These are phyloP conservation scores for Verticillium isaacii DNA, from an alignment of 2,329 filamentous ascomycete genomes.

Conservation along the genomic window DNA sequence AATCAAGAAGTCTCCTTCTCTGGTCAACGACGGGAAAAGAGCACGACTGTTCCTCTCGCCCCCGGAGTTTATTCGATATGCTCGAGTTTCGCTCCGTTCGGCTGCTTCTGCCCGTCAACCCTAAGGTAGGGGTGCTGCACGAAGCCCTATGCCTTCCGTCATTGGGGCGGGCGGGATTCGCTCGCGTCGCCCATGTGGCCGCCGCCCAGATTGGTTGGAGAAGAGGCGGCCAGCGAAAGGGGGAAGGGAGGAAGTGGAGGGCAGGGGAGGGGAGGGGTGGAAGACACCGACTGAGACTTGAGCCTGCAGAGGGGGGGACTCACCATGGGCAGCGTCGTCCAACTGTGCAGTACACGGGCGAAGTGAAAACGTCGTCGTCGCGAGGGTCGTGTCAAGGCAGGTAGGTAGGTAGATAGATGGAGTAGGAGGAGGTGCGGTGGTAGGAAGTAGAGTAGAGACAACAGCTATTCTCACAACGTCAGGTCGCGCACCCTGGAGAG, in stretches of 20 bases:
- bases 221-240: not conserved
- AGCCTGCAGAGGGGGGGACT: slow-evolving; percentile 3
- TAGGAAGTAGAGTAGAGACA: not conserved
- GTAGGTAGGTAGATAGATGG: not conserved
- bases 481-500: slow-evolving; percentile 41
- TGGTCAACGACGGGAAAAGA: not conserved
- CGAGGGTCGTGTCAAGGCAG: not conserved
- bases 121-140: slow-evolving; percentile 2
- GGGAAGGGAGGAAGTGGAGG: not conserved
- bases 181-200: slow-evolving; percentile 1
- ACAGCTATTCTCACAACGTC: slow-evolving; percentile 13
- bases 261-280: not conserved
- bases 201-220: not conserved
- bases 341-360: not conserved
- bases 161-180: not conserved
- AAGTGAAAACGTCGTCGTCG: not conserved
- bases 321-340: not conserved
- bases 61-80: not conserved
- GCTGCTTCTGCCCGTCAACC: slow-evolving; percentile 1
- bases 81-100: not conserved
- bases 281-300: not conserved
- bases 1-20: not conserved
- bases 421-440: not conserved
- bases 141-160: slow-evolving; percentile 1
- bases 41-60: not conserved